Evolutionary conservation across 768 basidiomycete species (phyloP).

Genomic region (Suillus fuscotomentosus): DNA sequence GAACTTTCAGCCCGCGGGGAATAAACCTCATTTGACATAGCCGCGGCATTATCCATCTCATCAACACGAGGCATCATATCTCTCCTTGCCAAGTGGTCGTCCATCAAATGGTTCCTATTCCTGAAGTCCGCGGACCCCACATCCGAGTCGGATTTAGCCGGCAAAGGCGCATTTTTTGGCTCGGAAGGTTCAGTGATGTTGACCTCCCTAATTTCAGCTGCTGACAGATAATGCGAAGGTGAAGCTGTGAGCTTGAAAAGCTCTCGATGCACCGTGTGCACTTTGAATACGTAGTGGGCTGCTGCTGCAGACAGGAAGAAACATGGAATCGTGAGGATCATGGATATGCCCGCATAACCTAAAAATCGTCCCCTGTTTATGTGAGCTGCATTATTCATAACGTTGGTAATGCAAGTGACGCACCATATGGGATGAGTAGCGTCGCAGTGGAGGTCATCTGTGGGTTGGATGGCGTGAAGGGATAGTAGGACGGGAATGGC

Average conservation of each 20-base stretch:
- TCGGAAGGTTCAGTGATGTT: conserved; percentile 10
- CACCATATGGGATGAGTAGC: conserved; percentile 59
- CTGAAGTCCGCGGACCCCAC: conserved; percentile 7
- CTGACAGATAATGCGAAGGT: background rate
- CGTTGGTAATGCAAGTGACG: conserved; percentile 12
- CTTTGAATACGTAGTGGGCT: conserved; percentile 13
- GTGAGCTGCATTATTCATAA: conserved; percentile 6
- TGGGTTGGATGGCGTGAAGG: conserved; percentile 43
- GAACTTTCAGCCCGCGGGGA: background rate
- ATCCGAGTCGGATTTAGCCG: conserved; percentile 18
- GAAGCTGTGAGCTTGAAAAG: conserved; percentile 1
- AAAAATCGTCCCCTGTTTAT: conserved; percentile 56
- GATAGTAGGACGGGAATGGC: conserved; percentile 44
- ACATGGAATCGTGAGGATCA: conserved; percentile 51
- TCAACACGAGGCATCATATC: background rate
- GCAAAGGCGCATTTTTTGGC: conserved; percentile 14
- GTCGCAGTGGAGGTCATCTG: conserved; percentile 59
- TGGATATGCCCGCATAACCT: conserved; percentile 59
- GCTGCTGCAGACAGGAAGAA: conserved; percentile 41
- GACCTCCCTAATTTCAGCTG: background rate
- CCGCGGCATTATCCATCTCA: background rate
- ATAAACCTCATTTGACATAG: background rate
- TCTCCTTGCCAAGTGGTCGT: background rate
- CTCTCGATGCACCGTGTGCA: conserved; percentile 21
- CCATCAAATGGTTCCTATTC: background rate